Conservation (phyloP, 192 early-diverging fungal genomes). For the Gigaspora rosea region DNA sequence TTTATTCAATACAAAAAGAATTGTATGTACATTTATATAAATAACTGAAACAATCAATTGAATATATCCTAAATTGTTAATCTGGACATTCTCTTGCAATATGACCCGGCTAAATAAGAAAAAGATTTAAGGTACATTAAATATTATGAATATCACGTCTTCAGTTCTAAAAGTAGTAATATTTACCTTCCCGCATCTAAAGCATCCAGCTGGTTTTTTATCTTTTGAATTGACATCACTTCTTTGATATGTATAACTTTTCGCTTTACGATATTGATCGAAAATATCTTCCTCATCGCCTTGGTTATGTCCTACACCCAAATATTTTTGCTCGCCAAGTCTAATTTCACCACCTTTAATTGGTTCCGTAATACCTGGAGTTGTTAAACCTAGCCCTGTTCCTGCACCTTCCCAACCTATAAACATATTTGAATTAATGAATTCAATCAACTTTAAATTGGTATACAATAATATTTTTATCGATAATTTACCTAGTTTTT, state of each 20-base stretch:
- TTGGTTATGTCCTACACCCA: constrained; percentile 26
- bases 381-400: constrained; percentile 23
- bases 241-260: constrained; percentile 35
- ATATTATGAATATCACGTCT: neutral
- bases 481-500: constrained; percentile 18
- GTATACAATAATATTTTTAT: no score
- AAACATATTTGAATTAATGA: neutral
- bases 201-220: constrained; percentile 30
- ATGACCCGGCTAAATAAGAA: constrained; percentile 2
- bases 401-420: constrained; percentile 33
- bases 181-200: constrained; percentile 32
- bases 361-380: constrained; percentile 26
- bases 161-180: neutral
- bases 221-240: constrained; percentile 27
- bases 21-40: no score
- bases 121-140: neutral
- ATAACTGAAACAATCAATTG: no score
- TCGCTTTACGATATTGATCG: constrained; percentile 33
- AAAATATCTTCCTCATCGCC: constrained; percentile 30
- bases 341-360: constrained; percentile 31
- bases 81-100: constrained; percentile 20
- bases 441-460: no score
- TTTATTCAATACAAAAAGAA: no score
- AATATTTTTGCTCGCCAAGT: constrained; percentile 29
- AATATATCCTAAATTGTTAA: neutral